Evolutionary conservation across 1,284 basidiomycete genomes (phyloP).

Genomic region (Irpex rosettiformis): DNA sequence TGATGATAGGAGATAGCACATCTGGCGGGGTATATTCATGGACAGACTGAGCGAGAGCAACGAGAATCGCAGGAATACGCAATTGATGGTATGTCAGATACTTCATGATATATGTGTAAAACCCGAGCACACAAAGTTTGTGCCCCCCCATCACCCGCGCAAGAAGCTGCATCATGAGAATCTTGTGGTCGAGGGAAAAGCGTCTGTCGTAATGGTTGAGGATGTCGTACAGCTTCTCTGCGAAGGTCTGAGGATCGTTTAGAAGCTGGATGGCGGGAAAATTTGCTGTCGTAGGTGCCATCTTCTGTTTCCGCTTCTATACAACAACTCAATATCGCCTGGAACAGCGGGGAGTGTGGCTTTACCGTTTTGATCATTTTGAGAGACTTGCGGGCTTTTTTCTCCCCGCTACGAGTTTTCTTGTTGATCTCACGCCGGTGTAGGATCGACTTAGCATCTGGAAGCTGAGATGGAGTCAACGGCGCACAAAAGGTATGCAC

Average conservation of each 20-base stretch:
- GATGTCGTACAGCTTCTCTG: constrained; percentile 91
- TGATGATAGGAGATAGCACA: constrained; percentile 84
- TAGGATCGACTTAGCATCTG: constrained; percentile 71
- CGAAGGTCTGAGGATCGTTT: constrained; percentile 95
- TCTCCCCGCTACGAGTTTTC: constrained; percentile 78
- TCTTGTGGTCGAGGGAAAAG: constrained; percentile 94
- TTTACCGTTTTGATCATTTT: constrained; percentile 54
- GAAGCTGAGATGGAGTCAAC: constrained; percentile 37
- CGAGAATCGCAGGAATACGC: constrained; percentile 92
- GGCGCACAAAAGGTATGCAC: constrained; percentile 34
- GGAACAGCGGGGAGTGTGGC: background rate
- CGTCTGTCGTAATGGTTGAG: constrained; percentile 88
- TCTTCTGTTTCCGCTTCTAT: constrained; percentile 61
- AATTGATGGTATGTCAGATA: constrained; percentile 94
- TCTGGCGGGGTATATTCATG: constrained; percentile 97
- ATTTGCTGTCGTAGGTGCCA: constrained; percentile 56
- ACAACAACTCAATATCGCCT: background rate
- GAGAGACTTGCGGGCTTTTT: constrained; percentile 71
- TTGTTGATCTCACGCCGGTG: constrained; percentile 89
- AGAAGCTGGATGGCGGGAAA: constrained; percentile 94
- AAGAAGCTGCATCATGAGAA: constrained; percentile 95
- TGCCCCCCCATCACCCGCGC: constrained; percentile 94
- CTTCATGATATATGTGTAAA: constrained; percentile 95
- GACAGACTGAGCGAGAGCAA: constrained; percentile 92
- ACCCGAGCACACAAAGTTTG: constrained; percentile 92